phyloP scores from a whole-genome alignment of 2,329 filamentous ascomycete species.

The Sporothrix pseudoabietina region DNA sequence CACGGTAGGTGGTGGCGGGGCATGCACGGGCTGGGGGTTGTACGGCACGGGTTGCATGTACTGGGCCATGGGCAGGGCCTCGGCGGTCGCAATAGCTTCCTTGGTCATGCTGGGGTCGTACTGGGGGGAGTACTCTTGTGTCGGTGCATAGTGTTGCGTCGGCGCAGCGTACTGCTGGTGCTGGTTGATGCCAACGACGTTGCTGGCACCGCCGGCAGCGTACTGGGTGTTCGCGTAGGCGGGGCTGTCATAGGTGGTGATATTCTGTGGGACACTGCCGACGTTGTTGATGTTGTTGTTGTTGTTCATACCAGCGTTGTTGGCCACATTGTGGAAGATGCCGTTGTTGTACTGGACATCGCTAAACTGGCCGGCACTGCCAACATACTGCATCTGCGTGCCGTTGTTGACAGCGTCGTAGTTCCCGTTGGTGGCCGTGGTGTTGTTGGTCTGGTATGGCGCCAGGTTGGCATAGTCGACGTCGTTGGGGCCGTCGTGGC shows the following conservation, averaged over 20 bases:
- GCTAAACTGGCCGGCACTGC: not conserved
- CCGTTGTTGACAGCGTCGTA: slow-evolving; percentile 1
- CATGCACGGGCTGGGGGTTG: not conserved
- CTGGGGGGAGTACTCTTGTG: not conserved
- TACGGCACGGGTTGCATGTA: slow-evolving; percentile 10
- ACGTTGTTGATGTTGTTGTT: not conserved
- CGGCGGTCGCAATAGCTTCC: not conserved
- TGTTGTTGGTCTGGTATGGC: not conserved
- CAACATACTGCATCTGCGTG: slow-evolving; percentile 18
- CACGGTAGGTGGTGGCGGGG: not conserved
- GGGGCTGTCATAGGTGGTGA: not conserved
- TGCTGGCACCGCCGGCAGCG: not conserved
- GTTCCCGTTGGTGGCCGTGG: not conserved
- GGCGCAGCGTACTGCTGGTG: not conserved
- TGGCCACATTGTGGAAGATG: not conserved
- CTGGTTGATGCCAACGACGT: not conserved
- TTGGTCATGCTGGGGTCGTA: slow-evolving; percentile 9
- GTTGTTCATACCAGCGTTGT: not conserved
- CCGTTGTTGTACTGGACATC: slow-evolving; percentile 12
- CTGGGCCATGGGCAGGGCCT: not conserved
- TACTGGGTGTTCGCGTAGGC: not conserved
- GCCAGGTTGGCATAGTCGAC: slow-evolving; percentile 11
- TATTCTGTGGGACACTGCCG: not conserved
- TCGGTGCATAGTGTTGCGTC: not conserved
- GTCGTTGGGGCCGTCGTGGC: not conserved